Evolutionary conservation across 2,329 filamentous ascomycete genomes (phyloP), one percentile per base, ranked within the genome.

Genomic region (Botryotinia convoluta): DNA sequence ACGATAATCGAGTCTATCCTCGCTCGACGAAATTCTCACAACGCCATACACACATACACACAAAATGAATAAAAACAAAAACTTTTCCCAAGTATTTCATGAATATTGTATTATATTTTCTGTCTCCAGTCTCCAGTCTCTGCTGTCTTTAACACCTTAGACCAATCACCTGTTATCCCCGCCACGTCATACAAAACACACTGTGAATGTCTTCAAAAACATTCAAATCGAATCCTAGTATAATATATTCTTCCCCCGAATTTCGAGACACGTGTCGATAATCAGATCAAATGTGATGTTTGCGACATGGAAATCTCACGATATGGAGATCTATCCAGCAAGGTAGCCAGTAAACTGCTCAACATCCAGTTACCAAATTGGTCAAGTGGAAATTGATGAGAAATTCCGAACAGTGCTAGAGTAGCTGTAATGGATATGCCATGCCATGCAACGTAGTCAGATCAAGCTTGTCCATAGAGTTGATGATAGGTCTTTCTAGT

Each of bases 131-230:
- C 48, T n/a, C 26, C 26, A n/a, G 37, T 63, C 61, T 29, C 45
- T 35, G 42, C 42, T 57, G 32, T 32, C 48, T 57, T 14, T 18
- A 44, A 16, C 12, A 26, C 10, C 37, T 18, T 26, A 57, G 10
- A 18, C 48, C 48, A 69, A 69, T 42, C 51, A 69, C n/a, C 37
- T 20, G 9, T 9, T 22, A 57, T 18, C 9, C 65, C 65, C 65
- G 65, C 51, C 48, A 69, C 65, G 65, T 69, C 65, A 69, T 51
- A 69, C 48, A 44, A 57, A 57, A 69, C 37, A 42, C 45, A 29
- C 14, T 67, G 37, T 44, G 48, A 57, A 69, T 57, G 37, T 32
- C 48, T 57, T 57, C 37, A 16, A 32, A 42, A 57, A 68, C 54
- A 42, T 37, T 26, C 37, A 51, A 39, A 69, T 69, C 18, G 48